Percentiles rank a stretch among this genome's conserved stretches.
These are phyloP conservation scores for Wickerhamomyces ciferrii DNA, from an alignment of 805 yeast species.

Conservation along the genomic window DNA sequence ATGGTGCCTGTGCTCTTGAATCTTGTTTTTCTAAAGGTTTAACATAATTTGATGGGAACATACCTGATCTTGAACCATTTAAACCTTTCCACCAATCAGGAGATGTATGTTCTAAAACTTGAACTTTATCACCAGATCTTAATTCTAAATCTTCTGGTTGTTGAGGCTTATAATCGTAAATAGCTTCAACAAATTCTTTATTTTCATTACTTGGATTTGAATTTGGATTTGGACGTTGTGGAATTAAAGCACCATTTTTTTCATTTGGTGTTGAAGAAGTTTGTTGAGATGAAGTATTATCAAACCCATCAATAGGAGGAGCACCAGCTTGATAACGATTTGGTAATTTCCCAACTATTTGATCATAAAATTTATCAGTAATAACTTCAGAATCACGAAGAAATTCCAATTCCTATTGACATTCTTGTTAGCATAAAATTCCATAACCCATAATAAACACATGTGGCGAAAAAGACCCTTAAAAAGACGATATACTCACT, in stretches of 20 bases:
- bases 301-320: constrained; percentile 36
- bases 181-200: constrained; percentile 52
- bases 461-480: background rate
- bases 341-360: constrained; percentile 51
- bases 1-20: constrained; percentile 5
- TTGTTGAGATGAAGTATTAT: constrained; percentile 8
- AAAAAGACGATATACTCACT: constrained; percentile 20
- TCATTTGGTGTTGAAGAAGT: constrained; percentile 7
- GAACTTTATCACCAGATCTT: constrained; percentile 60
- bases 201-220: constrained; percentile 17
- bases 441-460: background rate
- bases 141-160: constrained; percentile 72
- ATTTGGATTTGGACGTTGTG: background rate
- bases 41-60: constrained; percentile 90
- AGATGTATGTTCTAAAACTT: constrained; percentile 67
- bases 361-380: constrained; percentile 45
- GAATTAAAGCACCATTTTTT: constrained; percentile 1
- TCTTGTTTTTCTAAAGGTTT: constrained; percentile 19
- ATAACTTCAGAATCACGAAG: constrained; percentile 71
- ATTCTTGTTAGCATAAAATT: background rate
- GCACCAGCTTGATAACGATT: constrained; percentile 46
- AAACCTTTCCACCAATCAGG: constrained; percentile 92
- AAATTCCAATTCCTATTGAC: constrained; percentile 65
- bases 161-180: constrained; percentile 71
- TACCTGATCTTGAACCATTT: constrained; percentile 56